phyloP scores from a whole-genome alignment of 2,329 filamentous ascomycete species.

The Colletotrichum australisinense region DNA sequence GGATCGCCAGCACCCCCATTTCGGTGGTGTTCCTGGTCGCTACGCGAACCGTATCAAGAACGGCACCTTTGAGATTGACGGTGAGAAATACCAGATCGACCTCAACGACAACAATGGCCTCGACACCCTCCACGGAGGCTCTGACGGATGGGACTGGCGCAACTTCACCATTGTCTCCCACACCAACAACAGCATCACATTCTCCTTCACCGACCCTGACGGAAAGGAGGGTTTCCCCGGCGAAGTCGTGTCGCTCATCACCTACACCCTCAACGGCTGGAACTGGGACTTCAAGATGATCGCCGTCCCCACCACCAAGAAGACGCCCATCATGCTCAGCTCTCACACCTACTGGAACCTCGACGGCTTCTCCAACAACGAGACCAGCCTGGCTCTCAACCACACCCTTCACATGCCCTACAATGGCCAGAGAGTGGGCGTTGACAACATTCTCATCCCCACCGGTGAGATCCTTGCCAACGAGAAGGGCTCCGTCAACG shows the following conservation, averaged over 20 bases:
- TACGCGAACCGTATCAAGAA: conserved; percentile 88
- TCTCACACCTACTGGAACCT: conserved; percentile 85
- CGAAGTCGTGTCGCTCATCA: conserved; percentile 79
- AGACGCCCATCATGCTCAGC: conserved; percentile 86
- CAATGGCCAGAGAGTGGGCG: conserved; percentile 74
- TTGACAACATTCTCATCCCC: conserved; percentile 79
- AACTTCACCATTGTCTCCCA: conserved; percentile 83
- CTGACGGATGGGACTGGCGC: conserved; percentile 80
- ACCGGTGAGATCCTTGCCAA: conserved; percentile 82
- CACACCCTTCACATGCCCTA: conserved; percentile 81
- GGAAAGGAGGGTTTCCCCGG: conserved; percentile 83
- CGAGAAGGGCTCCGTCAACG: conserved; percentile 74
- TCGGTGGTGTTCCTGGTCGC: conserved; percentile 78
- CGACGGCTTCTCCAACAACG: conserved; percentile 80
- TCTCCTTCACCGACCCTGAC: conserved; percentile 78
- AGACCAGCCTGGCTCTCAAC: conserved; percentile 73
- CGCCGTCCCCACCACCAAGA: conserved; percentile 76
- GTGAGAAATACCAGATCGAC: conserved; percentile 65
- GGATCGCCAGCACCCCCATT: conserved; percentile 75
- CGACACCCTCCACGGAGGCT: conserved; percentile 77
- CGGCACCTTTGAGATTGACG: conserved; percentile 77
- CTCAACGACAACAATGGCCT: conserved; percentile 74
- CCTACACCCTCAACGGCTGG: conserved; percentile 75
- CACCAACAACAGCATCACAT: conserved; percentile 76
- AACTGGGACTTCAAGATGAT: conserved; percentile 81